Conservation (phyloP, 2,329 filamentous ascomycete species). For the Pleoardoris graminearum region DNA sequence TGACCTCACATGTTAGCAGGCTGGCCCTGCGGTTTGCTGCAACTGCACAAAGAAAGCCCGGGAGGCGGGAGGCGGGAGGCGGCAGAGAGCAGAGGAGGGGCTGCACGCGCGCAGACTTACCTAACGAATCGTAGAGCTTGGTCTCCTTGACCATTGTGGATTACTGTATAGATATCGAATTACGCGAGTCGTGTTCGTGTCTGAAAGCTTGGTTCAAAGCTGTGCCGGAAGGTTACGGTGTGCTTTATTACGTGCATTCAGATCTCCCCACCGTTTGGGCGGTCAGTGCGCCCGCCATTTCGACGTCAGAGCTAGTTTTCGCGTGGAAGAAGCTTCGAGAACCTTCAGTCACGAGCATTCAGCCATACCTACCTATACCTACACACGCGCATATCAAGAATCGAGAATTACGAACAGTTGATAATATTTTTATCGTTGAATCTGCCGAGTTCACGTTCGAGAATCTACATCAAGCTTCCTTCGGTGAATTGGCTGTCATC, state of each 20-base stretch:
- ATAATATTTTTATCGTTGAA: conserved; percentile 18
- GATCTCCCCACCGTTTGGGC: conserved; percentile 35
- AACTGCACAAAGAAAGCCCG: conserved; percentile 6
- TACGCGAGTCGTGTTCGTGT: conserved; percentile 19
- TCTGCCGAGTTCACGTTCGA: conserved; percentile 23
- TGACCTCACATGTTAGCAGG: conserved; percentile 28
- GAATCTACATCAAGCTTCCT: conserved; percentile 21
- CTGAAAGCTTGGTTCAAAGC: conserved; percentile 15
- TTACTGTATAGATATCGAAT: conserved; percentile 10
- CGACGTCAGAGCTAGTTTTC: conserved; percentile 32
- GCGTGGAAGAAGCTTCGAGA: conserved; percentile 43
- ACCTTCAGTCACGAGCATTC: conserved; percentile 32
- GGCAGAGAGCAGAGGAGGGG: conserved; percentile 25
- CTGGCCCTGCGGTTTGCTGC: conserved; percentile 9
- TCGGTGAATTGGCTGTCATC: conserved; percentile 24
- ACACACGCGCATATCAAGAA: conserved; percentile 4
- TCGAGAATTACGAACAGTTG: conserved; percentile 17
- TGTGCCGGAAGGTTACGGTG: conserved; percentile 24
- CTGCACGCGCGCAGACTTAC: conserved; percentile 34
- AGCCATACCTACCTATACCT: conserved; percentile 12
- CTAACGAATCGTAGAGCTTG: conserved; percentile 88
- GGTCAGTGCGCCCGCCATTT: conserved; percentile 21
- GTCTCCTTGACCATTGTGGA: conserved; percentile 86
- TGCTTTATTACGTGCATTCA: conserved; percentile 34
- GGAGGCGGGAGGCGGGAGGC: conserved; percentile 15